Evolutionary conservation across 257 asterid species (phyloP).

Genomic region (Jacaranda copaia): DNA sequence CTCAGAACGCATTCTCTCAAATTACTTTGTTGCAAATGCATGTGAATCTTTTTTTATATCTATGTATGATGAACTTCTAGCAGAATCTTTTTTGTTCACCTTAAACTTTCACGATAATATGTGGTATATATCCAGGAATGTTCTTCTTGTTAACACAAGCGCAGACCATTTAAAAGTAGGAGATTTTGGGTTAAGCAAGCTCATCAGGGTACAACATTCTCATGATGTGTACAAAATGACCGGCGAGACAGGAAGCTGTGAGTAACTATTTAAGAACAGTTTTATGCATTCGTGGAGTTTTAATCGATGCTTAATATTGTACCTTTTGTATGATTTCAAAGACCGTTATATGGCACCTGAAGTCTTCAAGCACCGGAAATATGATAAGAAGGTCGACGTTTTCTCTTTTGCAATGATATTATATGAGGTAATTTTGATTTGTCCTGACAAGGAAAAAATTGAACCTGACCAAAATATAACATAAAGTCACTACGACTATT

Average conservation of each 20-base stretch:
- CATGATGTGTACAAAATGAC: constrained; percentile 98
- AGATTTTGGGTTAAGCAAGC: constrained; percentile 96
- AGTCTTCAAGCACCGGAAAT: constrained; percentile 94
- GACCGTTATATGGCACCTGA: constrained; percentile 99
- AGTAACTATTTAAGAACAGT: constrained; percentile 44
- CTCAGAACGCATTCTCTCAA: no score
- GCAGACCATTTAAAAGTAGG: constrained; percentile 99
- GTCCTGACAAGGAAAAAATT: neutral
- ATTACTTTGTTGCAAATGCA: neutral
- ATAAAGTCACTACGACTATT: constrained; percentile 19
- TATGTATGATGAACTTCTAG: constrained; percentile 12
- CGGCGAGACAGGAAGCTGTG: constrained; percentile 99
- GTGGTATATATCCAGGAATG: constrained; percentile 69
- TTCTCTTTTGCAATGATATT: constrained; percentile 97
- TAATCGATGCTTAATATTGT: constrained; percentile 2
- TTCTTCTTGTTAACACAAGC: constrained; percentile 86
- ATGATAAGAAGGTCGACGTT: constrained; percentile 97
- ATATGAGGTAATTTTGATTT: constrained; percentile 71
- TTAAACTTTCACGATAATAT: constrained; percentile 30
- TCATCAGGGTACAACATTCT: constrained; percentile 84
- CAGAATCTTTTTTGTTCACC: neutral
- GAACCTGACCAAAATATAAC: constrained; percentile 28
- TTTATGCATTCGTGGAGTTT: neutral
- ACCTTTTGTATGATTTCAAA: constrained; percentile 40
- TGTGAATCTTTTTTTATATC: constrained; percentile 3